Conservation (phyloP, 306 rosid species). For the Cucumis melo region DNA sequence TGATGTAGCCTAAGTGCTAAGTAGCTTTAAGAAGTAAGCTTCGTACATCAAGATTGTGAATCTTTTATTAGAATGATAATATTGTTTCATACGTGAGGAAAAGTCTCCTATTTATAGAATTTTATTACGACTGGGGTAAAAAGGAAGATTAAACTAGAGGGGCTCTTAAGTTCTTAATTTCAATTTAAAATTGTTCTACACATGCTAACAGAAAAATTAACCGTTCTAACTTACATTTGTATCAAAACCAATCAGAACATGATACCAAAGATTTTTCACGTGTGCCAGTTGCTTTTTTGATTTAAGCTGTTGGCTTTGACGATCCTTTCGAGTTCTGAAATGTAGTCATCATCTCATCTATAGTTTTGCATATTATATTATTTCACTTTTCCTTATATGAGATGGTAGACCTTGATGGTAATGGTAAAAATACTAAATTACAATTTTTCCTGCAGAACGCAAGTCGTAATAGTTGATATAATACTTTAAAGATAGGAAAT, state of each 20-base stretch:
- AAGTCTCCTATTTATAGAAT: no score
- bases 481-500: background rate
- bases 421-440: no score
- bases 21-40: no score
- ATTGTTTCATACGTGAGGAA: no score
- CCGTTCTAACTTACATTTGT: background rate
- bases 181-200: background rate
- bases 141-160: no score
- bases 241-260: background rate
- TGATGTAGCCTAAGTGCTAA: no score
- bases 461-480: background rate
- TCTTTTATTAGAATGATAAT: no score
- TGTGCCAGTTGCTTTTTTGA: background rate
- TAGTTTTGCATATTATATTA: background rate
- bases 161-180: background rate
- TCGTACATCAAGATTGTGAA: no score
- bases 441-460: background rate
- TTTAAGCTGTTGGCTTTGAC: background rate
- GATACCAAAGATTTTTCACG: background rate
- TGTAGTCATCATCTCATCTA: background rate
- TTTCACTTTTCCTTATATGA: background rate
- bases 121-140: no score
- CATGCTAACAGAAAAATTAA: no score
- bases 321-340: background rate
- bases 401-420: background rate